Evolutionary conservation across 495 filamentous ascomycete species (phyloP).

Genomic region (Aspergillus leporis): DNA sequence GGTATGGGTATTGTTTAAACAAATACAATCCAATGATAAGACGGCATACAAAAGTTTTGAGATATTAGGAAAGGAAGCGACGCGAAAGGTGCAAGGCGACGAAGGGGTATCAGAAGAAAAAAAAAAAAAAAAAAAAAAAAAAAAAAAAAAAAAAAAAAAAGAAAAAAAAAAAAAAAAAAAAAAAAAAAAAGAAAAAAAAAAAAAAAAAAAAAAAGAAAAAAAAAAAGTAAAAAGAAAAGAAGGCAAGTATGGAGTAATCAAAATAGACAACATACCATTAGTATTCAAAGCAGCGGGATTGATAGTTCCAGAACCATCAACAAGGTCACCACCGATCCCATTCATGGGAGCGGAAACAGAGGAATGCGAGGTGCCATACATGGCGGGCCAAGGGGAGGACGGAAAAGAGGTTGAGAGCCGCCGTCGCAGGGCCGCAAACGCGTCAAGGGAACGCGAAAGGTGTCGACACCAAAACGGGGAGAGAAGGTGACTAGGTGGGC

Average conservation of each 20-base stretch:
- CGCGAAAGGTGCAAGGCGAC: background rate
- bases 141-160: conserved; percentile 10
- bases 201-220: conserved; percentile 8
- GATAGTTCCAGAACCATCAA: conserved; percentile 77
- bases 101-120: no score
- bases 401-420: conserved; percentile 30
- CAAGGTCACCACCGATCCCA: conserved; percentile 60
- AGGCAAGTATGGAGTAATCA: background rate
- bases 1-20: background rate
- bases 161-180: conserved; percentile 8
- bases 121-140: conserved; percentile 9
- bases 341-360: conserved; percentile 54
- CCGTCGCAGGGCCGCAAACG: conserved; percentile 33
- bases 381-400: conserved; percentile 43
- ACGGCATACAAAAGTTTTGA: background rate
- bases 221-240: conserved; percentile 10
- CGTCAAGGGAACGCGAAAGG: conserved; percentile 36
- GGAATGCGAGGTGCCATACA: conserved; percentile 60
- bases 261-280: conserved; percentile 50
- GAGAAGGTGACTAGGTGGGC: conserved; percentile 24
- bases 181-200: no score
- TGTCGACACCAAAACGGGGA: conserved; percentile 20
- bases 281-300: conserved; percentile 71
- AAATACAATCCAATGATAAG: background rate
- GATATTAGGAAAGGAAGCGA: background rate